phyloP scores from a whole-genome alignment of 352 stramenopile species.

The Blastocystis sp. region DNA sequence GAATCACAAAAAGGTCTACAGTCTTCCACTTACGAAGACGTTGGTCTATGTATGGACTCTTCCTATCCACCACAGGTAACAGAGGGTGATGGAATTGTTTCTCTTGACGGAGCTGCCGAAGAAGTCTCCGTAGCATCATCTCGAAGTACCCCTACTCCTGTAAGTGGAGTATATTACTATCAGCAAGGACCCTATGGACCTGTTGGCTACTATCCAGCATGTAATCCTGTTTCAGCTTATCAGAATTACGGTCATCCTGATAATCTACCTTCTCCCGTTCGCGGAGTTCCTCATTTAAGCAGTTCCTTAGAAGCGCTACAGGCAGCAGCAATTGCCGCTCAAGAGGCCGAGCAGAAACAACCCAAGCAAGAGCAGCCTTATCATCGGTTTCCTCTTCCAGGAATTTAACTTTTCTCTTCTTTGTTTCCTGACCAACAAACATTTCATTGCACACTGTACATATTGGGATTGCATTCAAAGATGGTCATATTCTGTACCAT shows the following conservation, averaged over 20 bases:
- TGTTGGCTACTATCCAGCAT: not conserved
- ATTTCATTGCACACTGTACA: constrained; percentile 7
- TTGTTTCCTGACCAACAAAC: not conserved
- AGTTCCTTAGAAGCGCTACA: not conserved
- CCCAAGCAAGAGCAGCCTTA: not conserved
- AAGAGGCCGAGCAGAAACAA: not conserved
- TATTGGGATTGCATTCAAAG: not conserved
- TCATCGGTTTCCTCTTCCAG: not conserved
- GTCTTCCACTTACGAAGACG: not conserved
- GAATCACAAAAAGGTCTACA: not conserved
- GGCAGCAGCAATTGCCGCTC: not conserved
- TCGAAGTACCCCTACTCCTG: constrained; percentile 1
- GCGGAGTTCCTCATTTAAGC: not conserved
- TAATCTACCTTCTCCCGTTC: not conserved
- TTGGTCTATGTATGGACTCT: constrained; percentile 23
- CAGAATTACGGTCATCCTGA: not conserved
- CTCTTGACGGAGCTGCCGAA: not conserved
- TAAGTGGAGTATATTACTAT: not conserved
- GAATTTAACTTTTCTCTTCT: not conserved
- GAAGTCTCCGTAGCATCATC: not conserved
- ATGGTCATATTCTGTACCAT: constrained; percentile 33
- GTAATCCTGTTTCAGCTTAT: not conserved
- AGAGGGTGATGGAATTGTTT: not conserved
- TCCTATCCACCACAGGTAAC: not conserved
- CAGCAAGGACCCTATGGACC: not conserved